Percentiles rank a stretch among this genome's conserved stretches.
Conservation (phyloP, 139 green algal genomes). For the Chlamydomonas applanata region DNA sequence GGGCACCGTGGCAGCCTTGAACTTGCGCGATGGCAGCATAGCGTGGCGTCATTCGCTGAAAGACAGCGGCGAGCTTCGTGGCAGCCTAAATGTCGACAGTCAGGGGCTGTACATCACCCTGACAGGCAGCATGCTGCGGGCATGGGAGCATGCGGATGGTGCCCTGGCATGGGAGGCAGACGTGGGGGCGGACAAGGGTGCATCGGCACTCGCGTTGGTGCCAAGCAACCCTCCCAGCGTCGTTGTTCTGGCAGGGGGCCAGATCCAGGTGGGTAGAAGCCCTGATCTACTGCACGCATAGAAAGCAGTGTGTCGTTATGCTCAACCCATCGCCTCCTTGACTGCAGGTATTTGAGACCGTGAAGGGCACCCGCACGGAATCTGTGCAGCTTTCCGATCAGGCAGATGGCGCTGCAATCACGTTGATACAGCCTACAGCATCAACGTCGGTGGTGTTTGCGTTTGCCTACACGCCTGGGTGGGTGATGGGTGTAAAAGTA, state of each 20-base stretch:
- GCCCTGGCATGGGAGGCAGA: not conserved
- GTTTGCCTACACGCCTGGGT: not conserved
- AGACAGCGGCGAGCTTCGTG: conserved; percentile 7
- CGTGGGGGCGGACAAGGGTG: too few relatives aligned
- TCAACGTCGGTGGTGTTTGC: not conserved
- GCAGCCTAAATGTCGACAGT: conserved; percentile 21
- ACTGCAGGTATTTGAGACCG: not conserved
- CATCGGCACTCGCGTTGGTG: not conserved
- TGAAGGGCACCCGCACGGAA: not conserved
- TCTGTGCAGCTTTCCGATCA: not conserved
- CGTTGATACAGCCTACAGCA: not conserved
- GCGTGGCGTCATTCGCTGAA: conserved; percentile 61
- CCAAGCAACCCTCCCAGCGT: not conserved
- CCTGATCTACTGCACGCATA: not conserved
- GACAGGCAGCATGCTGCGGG: conserved; percentile 30
- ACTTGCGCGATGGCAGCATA: conserved; percentile 54
- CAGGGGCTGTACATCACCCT: conserved; percentile 31
- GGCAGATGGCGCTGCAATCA: not conserved
- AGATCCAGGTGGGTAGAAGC: not conserved
- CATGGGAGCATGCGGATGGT: conserved; percentile 47
- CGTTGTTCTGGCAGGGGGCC: not conserved
- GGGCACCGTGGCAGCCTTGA: conserved; percentile 54
- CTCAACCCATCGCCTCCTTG: not conserved
- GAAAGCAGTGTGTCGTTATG: not conserved
- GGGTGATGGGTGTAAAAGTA: not conserved